These are phyloP conservation scores for Coleophoma crateriformis DNA, from an alignment of 2,329 filamentous ascomycete species.

Conservation along the genomic window DNA sequence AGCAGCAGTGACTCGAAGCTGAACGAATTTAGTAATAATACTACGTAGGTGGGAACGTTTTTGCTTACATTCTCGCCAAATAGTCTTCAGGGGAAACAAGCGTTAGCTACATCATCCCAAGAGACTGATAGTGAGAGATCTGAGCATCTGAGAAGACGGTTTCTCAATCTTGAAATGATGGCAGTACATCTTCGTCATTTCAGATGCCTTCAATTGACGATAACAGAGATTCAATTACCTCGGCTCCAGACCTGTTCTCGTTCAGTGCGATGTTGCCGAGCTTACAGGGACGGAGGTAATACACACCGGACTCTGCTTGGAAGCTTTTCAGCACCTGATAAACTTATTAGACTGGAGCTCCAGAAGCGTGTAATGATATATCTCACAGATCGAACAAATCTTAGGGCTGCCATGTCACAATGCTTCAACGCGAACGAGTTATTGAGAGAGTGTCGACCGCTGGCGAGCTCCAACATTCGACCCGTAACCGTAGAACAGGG, in stretches of 20 bases:
- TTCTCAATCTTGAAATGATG: neutral
- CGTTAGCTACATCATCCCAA: too few species aligned
- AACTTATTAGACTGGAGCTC: too few species aligned
- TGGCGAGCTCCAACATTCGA: too few species aligned
- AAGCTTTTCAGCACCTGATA: slow-evolving; percentile 78
- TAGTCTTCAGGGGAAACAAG: slow-evolving; percentile 12
- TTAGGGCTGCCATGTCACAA: slow-evolving; percentile 43
- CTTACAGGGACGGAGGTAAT: too few species aligned
- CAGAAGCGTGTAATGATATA: too few species aligned
- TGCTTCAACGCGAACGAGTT: neutral
- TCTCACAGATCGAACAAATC: slow-evolving; percentile 60
- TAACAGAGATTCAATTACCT: slow-evolving; percentile 45
- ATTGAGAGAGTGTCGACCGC: slow-evolving; percentile 16
- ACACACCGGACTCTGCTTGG: slow-evolving; percentile 53
- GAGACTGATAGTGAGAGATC: too few species aligned
- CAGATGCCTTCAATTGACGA: too few species aligned
- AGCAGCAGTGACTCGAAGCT: slow-evolving; percentile 65
- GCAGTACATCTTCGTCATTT: too few species aligned
- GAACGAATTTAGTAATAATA: neutral
- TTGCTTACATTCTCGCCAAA: slow-evolving; percentile 26
- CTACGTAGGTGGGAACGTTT: neutral
- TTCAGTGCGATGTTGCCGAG: neutral
- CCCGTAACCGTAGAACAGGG: too few species aligned
- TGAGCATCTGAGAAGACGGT: neutral
- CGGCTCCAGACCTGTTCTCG: slow-evolving; percentile 60